Percentiles rank a stretch among this genome's conserved stretches.
These are phyloP conservation scores for Ophiostoma quercus DNA, from an alignment of 2,329 filamentous ascomycete species.

Conservation along the genomic window DNA sequence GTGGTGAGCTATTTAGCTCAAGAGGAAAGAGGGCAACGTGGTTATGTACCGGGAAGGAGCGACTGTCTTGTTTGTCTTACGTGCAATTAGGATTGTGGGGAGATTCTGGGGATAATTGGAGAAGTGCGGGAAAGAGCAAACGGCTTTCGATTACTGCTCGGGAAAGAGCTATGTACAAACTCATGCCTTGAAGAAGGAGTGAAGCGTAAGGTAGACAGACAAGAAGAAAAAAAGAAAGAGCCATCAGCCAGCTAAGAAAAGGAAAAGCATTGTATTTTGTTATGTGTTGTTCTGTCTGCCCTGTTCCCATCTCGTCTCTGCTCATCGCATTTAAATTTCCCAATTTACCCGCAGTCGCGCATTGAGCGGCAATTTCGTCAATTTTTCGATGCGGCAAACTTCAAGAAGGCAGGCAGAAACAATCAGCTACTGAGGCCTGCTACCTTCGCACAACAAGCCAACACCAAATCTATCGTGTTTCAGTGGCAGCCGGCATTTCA, in stretches of 20 bases:
- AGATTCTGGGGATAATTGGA: neutral
- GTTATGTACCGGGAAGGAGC: neutral
- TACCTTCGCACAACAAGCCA: too few species aligned
- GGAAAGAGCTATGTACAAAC: neutral
- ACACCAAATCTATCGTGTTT: neutral
- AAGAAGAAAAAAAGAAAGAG: neutral
- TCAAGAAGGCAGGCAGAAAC: too few species aligned
- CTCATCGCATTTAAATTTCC: neutral
- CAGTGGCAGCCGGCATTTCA: neutral
- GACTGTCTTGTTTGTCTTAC: neutral
- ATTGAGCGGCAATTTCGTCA: too few species aligned
- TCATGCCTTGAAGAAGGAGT: neutral
- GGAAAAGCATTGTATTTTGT: too few species aligned
- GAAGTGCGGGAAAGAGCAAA: slow-evolving; percentile 1
- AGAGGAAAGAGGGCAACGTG: neutral
- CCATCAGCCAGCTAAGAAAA: too few species aligned
- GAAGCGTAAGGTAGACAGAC: neutral
- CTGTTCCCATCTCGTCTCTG: neutral
- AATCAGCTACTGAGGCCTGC: too few species aligned
- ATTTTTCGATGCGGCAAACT: neutral
- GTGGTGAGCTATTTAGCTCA: neutral
- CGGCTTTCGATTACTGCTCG: neutral
- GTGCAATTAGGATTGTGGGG: neutral
- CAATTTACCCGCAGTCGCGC: neutral
- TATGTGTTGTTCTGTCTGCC: neutral